Conservation (phyloP, 805 yeast species). For the Soucietia sequanensis region DNA sequence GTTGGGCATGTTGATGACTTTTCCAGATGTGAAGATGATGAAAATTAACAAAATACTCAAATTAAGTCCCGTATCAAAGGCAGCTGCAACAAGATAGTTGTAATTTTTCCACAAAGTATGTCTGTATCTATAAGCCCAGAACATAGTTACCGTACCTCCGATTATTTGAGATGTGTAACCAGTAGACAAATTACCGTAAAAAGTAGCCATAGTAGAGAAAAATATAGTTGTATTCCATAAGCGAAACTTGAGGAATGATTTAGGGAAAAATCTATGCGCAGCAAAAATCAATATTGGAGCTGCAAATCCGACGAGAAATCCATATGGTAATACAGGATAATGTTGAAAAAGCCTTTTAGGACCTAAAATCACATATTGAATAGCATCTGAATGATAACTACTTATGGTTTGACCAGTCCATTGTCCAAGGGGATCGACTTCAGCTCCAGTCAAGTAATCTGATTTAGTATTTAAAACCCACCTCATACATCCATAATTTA, state of each 20-base stretch:
- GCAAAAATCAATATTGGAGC: slow-evolving; percentile 29
- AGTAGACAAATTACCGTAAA: slow-evolving; percentile 50
- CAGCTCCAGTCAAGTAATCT: slow-evolving; percentile 31
- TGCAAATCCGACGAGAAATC: slow-evolving; percentile 37
- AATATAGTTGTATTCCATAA: slow-evolving; percentile 49
- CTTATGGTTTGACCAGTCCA: slow-evolving; percentile 51
- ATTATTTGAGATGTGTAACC: slow-evolving; percentile 48
- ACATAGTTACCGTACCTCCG: slow-evolving; percentile 50
- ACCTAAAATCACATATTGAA: slow-evolving; percentile 51
- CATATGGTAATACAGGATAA: slow-evolving; percentile 44
- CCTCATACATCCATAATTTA: slow-evolving; percentile 47
- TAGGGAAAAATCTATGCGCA: slow-evolving; percentile 26
- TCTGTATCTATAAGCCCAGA: slow-evolving; percentile 38
- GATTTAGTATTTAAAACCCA: slow-evolving; percentile 46
- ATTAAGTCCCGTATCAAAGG: slow-evolving; percentile 51
- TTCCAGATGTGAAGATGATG: slow-evolving; percentile 26
- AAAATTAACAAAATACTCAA: slow-evolving; percentile 41
- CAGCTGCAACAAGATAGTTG: slow-evolving; percentile 51
- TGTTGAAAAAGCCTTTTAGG: slow-evolving; percentile 44
- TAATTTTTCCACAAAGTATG: slow-evolving; percentile 41
- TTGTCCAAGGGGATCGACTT: slow-evolving; percentile 46
- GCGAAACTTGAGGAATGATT: slow-evolving; percentile 21
- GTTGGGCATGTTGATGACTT: slow-evolving; percentile 27
- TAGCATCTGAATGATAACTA: slow-evolving; percentile 46
- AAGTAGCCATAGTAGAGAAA: slow-evolving; percentile 46